Base-by-base conservation (phyloP, 768 basidiomycete genomes). In the Leccinum olivaceopallidum region DNA sequence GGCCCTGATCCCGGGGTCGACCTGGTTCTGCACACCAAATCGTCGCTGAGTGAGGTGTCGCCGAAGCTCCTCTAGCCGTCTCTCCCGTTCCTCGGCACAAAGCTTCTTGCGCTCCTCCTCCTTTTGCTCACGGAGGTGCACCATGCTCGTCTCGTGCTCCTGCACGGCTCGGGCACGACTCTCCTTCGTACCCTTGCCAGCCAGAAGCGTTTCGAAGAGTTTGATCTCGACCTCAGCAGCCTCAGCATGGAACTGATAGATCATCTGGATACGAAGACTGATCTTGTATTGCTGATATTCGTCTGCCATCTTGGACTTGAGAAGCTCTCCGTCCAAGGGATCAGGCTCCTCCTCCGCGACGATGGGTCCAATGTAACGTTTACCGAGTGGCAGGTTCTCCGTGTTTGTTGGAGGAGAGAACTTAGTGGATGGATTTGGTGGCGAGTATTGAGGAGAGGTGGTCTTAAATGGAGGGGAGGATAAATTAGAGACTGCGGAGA, bases 221-320 rank as follows among this genome's bases (percentile, higher is more conserved):
- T 67, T 68, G 32, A 75, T 69, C 58, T 74, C 73, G 60, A 72
- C 59, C 14, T 68, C 58, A 7, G 72, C 70, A 2, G 73, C 73
- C 59, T 69, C 67, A 3, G 61, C 65, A 26, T 74, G 73, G 61
- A 74, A 74, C 10, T 74, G 60, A 57, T 73, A 67, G 30, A 74
- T 74, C 73, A 74, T 74, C 61, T 74, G 72, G 6, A 75, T 74
- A 6, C 73, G 74, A 18, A 74, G 67, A 37, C 69, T 58, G 42
- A 72, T 54, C 60, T 75, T 74, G 42, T 65, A 74, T 48, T 68
- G 65, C 2, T 72, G 73, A 36, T 70, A 75, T 2, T 73, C 72
- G 28, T 63, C 67, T 12, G 73, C 71, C 73, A 75, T 73, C 60
- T 70, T 75, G 52, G 69, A 75, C 61, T 61, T 73, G 42, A 75